Evolutionary conservation across 106 monocot genomes (phyloP).

Genomic region (Dendrobium nobile): DNA sequence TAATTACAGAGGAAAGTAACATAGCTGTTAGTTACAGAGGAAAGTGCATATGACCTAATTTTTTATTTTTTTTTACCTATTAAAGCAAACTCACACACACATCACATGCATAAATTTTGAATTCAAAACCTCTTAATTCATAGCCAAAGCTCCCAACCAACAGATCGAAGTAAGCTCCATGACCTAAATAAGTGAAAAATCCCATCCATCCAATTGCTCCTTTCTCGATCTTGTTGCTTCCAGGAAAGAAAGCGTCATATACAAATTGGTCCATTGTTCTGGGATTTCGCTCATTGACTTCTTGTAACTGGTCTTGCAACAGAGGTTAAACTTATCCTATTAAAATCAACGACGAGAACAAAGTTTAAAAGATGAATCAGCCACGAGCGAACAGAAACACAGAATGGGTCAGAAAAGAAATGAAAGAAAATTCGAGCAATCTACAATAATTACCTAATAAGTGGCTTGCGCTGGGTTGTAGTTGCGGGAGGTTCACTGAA

Average conservation of each 20-base stretch:
- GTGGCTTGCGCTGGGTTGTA: conserved; percentile 38
- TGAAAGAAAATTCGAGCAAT: not conserved
- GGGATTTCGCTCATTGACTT: not conserved
- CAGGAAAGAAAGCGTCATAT: not conserved
- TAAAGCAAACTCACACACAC: too few species aligned
- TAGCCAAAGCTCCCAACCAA: too few species aligned
- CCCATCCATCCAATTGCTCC: not conserved
- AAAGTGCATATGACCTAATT: too few species aligned
- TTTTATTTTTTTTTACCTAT: too few species aligned
- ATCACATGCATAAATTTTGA: too few species aligned
- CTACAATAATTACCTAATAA: conserved; percentile 46
- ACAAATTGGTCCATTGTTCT: not conserved
- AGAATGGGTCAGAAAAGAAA: not conserved
- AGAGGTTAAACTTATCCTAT: conserved; percentile 19
- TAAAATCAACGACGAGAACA: conserved; percentile 3
- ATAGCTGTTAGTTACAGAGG: too few species aligned
- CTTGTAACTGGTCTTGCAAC: conserved; percentile 6
- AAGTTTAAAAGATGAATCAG: not conserved
- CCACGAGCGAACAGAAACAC: not conserved
- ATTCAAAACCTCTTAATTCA: too few species aligned
- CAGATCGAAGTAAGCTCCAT: not conserved
- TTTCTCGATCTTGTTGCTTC: not conserved
- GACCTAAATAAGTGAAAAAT: not conserved
- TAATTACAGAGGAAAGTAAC: too few species aligned
- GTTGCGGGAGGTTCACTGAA: conserved; percentile 15